These are phyloP conservation scores for Alternaria sp. DNA, from an alignment of 2,329 filamentous ascomycete species.

Conservation along the genomic window DNA sequence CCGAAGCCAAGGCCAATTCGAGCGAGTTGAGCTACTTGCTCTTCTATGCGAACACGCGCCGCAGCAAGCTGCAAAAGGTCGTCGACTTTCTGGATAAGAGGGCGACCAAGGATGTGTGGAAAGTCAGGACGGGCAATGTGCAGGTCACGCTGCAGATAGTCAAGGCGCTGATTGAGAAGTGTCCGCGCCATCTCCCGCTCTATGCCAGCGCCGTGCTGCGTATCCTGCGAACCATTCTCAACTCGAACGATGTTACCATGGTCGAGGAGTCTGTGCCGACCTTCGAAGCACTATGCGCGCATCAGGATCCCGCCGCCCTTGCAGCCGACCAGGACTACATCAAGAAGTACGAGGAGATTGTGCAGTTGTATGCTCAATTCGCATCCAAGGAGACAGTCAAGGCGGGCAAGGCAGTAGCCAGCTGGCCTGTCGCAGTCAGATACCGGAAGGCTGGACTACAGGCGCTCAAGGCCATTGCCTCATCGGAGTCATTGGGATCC, in stretches of 20 bases:
- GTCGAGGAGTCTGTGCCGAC: slow-evolving; percentile 87
- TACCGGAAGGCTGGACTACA: slow-evolving; percentile 63
- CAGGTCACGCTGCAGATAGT: slow-evolving; percentile 95
- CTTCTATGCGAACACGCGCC: slow-evolving; percentile 93
- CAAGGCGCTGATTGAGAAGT: slow-evolving; percentile 89
- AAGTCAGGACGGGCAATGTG: slow-evolving; percentile 86
- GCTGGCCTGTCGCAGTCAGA: slow-evolving; percentile 77
- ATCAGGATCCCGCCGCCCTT: slow-evolving; percentile 86
- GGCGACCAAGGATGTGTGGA: slow-evolving; percentile 89
- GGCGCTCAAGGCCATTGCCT: slow-evolving; percentile 80
- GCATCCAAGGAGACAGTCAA: slow-evolving; percentile 69
- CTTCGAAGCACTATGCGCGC: slow-evolving; percentile 86
- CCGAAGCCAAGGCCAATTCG: slow-evolving; percentile 93
- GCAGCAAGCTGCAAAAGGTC: slow-evolving; percentile 96
- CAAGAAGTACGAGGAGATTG: slow-evolving; percentile 80
- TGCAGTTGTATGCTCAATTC: slow-evolving; percentile 79
- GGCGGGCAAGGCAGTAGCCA: slow-evolving; percentile 59
- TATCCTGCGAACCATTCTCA: slow-evolving; percentile 82
- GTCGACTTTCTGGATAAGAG: slow-evolving; percentile 94
- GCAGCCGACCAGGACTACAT: slow-evolving; percentile 86
- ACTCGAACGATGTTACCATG: slow-evolving; percentile 88
- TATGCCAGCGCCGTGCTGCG: slow-evolving; percentile 86
- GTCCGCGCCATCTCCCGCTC: slow-evolving; percentile 86
- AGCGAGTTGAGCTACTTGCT: slow-evolving; percentile 96
- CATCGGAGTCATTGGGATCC: slow-evolving; percentile 79